These are phyloP conservation scores for Penicillium paxilli DNA, from an alignment of 495 filamentous ascomycete species.

Conservation along the genomic window DNA sequence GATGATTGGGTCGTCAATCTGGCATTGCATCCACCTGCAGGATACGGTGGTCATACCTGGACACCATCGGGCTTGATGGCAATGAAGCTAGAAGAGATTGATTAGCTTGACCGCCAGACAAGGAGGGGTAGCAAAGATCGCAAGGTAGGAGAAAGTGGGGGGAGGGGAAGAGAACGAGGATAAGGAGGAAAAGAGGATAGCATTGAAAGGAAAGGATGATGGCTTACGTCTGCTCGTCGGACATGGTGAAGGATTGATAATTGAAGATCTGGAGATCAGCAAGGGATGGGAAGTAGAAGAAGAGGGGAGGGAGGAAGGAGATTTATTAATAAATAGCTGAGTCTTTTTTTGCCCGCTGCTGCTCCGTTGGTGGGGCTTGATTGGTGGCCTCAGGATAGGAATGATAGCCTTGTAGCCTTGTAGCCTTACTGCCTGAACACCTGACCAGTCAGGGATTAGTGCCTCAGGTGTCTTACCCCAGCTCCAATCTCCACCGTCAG, in stretches of 20 bases:
- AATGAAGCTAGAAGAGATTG: constrained; percentile 74
- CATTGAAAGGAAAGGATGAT: background rate
- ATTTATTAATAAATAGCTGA: constrained; percentile 25
- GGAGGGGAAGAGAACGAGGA: constrained; percentile 10
- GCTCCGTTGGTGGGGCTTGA: constrained; percentile 28
- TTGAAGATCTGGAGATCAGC: constrained; percentile 27
- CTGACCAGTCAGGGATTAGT: constrained; percentile 10
- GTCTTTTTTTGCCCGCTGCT: constrained; percentile 20
- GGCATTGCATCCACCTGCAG: background rate
- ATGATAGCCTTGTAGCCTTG: background rate
- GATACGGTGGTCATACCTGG: constrained; percentile 64
- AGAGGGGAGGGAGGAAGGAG: constrained; percentile 34
- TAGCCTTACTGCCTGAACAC: constrained; percentile 3
- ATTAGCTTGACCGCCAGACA: constrained; percentile 49
- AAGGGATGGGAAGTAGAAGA: constrained; percentile 30
- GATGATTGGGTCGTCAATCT: constrained; percentile 4
- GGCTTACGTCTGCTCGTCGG: constrained; percentile 91
- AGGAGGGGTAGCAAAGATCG: constrained; percentile 28
- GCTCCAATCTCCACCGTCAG: constrained; percentile 29
- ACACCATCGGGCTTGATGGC: constrained; percentile 99
- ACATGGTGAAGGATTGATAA: constrained; percentile 64
- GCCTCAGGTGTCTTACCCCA: constrained; percentile 34
- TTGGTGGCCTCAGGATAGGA: background rate
- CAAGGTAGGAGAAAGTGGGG: too few species aligned
- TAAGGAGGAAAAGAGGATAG: constrained; percentile 25